Evolutionary conservation across 2,329 filamentous ascomycete genomes (phyloP), one percentile per base, ranked within the genome.

Genomic region (Xylariaceae sp.): DNA sequence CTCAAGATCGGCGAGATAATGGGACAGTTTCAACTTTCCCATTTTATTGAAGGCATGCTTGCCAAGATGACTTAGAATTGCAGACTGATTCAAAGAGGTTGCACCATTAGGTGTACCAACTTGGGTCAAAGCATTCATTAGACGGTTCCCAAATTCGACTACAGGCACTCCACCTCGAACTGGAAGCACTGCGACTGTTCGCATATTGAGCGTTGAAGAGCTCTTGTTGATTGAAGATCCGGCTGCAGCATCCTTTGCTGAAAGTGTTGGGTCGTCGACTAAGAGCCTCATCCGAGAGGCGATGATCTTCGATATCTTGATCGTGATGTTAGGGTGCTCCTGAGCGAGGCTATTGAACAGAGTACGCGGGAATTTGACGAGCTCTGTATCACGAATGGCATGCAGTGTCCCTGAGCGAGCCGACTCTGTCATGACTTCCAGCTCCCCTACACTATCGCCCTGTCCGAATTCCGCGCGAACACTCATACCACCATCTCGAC

Each of bases 301-400:
- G 55, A 98, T 96, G 53, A 98, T 93, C 64, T 97, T 98, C 2
- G 93, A 97, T 19, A 98, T 95, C 64, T 97, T 96, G 63, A 98
- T 97, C 0, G 93, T 97, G 57, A 98, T 98, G 33, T 89, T 94
- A 4, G 93, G 93, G 58, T 98, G 93, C 59, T 98, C 93, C 59
- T 95, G 85, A 1, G 93, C 93, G 39, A 98, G 78, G 59, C 93
- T 98, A 71, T 98, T 98, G 73, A 98, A 98, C 1, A 98, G 69
- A 0, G 89, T 95, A 44, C 91, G 87, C 1, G 93, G 93, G 45
- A 98, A 95, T 56, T 95, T 97, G 44, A 94, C 91, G 19, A 98
- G 70, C 61, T 98, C 93, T 0, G 93, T 97, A 51, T 97, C 93
- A 43, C 93, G 86, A 53, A 98, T 98, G 4, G 93, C 93, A 59